These are phyloP conservation scores for Aaosphaeria arxii DNA, from an alignment of 2,329 filamentous ascomycete species.

Conservation along the genomic window DNA sequence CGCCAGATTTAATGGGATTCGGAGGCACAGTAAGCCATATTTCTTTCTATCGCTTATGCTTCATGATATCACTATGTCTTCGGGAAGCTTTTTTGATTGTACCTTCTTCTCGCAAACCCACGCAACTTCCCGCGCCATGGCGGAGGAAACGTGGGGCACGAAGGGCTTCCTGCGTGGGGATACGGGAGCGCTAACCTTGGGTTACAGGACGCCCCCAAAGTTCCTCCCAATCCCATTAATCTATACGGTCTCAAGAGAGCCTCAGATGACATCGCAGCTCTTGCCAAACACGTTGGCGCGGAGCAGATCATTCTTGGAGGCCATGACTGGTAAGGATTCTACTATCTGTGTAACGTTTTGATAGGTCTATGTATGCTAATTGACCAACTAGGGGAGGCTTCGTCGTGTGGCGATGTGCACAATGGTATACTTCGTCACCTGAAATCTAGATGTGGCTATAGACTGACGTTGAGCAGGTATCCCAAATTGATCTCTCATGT, in stretches of 20 bases:
- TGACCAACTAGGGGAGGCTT: conserved; percentile 66
- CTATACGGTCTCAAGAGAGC: conserved; percentile 71
- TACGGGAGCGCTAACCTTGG: conserved; percentile 12
- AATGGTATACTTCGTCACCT: conserved; percentile 47
- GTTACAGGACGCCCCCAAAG: conserved; percentile 41
- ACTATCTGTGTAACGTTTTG: neutral
- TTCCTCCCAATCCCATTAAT: conserved; percentile 58
- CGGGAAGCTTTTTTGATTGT: neutral
- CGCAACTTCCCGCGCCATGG: neutral
- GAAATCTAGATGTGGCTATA: neutral
- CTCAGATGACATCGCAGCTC: conserved; percentile 69
- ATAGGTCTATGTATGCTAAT: neutral
- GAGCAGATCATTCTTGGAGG: conserved; percentile 74
- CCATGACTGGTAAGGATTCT: conserved; percentile 67
- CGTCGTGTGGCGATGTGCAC: conserved; percentile 70
- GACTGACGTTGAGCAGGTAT: conserved; percentile 39
- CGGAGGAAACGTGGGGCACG: conserved; percentile 5
- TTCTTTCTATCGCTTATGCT: neutral
- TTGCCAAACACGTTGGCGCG: conserved; percentile 59
- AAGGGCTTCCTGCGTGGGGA: conserved; percentile 7
- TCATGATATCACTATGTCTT: conserved; percentile 9
- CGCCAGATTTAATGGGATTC: conserved; percentile 84
- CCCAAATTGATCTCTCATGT: conserved; percentile 70
- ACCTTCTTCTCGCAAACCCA: neutral
- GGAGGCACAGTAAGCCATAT: conserved; percentile 60